These are phyloP conservation scores for Leishmania aethiopica DNA, from an alignment of 208 protist species.

Conservation along the genomic window DNA sequence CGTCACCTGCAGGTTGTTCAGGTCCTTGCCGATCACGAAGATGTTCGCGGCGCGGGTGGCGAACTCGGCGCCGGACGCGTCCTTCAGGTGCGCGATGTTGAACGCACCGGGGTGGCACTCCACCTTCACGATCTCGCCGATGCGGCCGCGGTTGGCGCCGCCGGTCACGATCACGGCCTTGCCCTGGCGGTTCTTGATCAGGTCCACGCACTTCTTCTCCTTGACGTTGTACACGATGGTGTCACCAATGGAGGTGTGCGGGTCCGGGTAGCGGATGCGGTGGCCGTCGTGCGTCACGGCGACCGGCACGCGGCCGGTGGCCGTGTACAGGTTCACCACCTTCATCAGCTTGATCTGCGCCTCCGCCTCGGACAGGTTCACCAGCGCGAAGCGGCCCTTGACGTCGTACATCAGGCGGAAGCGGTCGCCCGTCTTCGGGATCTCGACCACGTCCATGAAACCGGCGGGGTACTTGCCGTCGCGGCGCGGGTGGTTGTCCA, in stretches of 20 bases:
- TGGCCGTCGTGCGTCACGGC: conserved; percentile 99
- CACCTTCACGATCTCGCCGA: conserved; percentile 95
- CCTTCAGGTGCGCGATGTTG: conserved; percentile 98
- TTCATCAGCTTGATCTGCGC: conserved; percentile 97
- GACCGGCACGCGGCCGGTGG: conserved; percentile 95
- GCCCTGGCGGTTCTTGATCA: conserved; percentile 91
- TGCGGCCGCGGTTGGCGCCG: conserved; percentile 98
- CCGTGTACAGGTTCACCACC: conserved; percentile 92
- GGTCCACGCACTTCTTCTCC: conserved; percentile 93
- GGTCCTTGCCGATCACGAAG: conserved; percentile 98
- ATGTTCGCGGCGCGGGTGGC: conserved; percentile 98
- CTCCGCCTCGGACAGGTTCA: conserved; percentile 96
- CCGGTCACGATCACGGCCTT: conserved; percentile 97
- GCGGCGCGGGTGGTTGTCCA: conserved; percentile 97
- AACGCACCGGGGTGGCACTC: conserved; percentile 97
- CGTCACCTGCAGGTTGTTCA: conserved; percentile 88
- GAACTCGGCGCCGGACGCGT: conserved; percentile 93
- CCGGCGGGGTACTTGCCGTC: conserved; percentile 98
- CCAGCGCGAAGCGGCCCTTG: conserved; percentile 98
- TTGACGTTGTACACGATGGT: conserved; percentile 98
- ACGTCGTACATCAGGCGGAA: conserved; percentile 99
- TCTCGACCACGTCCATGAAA: conserved; percentile 98
- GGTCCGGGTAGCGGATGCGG: conserved; percentile 99
- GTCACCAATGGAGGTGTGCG: conserved; percentile 96
- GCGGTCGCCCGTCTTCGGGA: conserved; percentile 98